Evolutionary conservation across 164 flowering plant species (phyloP).

Genomic region (Malania oleifera): DNA sequence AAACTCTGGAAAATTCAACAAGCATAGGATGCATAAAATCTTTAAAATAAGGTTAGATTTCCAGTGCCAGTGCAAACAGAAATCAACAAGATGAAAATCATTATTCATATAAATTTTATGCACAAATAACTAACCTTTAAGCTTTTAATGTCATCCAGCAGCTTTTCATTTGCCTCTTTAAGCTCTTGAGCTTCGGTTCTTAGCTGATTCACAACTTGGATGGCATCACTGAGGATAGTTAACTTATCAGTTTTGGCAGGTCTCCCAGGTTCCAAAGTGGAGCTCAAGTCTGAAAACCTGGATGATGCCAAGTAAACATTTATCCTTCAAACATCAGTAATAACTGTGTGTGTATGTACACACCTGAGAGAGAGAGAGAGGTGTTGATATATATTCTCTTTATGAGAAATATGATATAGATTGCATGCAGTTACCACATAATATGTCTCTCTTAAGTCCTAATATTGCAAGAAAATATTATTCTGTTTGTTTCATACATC

Average conservation of each 20-base stretch:
- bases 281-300: constrained; percentile 55
- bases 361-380: background rate
- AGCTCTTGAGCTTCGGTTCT: constrained; percentile 46
- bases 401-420: background rate
- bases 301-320: background rate
- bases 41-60: too few relatives aligned
- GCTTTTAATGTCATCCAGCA: constrained; percentile 41
- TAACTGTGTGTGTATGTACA: too few relatives aligned
- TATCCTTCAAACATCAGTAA: too few relatives aligned
- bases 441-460: too few relatives aligned
- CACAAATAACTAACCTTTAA: constrained; percentile 38
- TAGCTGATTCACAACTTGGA: constrained; percentile 41
- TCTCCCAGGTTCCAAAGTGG: constrained; percentile 48
- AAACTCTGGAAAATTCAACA: too few relatives aligned
- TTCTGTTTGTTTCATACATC: too few relatives aligned
- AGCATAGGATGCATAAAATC: too few relatives aligned
- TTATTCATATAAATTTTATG: too few relatives aligned
- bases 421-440: background rate
- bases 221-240: constrained; percentile 49
- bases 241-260: constrained; percentile 44
- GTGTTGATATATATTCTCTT: background rate
- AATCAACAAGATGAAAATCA: too few relatives aligned
- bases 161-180: constrained; percentile 43
- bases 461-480: too few relatives aligned
- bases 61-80: too few relatives aligned